These are phyloP conservation scores for Botrytis byssoidea DNA, from an alignment of 2,329 filamentous ascomycete genomes.

Conservation along the genomic window DNA sequence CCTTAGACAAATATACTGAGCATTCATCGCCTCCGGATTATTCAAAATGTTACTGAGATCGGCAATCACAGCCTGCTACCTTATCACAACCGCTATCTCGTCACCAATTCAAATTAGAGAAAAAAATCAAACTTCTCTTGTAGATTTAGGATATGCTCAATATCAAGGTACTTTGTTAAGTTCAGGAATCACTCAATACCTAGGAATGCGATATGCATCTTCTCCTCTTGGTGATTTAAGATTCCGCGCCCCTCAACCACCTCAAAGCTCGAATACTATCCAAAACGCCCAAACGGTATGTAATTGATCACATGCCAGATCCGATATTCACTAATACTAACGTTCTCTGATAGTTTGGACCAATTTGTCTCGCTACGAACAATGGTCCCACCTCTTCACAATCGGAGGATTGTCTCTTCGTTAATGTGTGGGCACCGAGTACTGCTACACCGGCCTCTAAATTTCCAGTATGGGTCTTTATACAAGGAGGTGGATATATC, in stretches of 20 bases:
- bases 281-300: constrained; percentile 14
- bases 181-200: constrained; percentile 65
- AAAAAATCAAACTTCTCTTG: not conserved
- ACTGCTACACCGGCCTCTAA: constrained; percentile 44
- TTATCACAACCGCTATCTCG: not conserved
- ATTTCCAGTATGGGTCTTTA: constrained; percentile 55
- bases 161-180: constrained; percentile 56
- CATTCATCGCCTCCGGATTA: too few species aligned
- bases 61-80: not conserved
- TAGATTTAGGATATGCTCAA: constrained; percentile 63
- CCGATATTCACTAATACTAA: not conserved
- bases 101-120: not conserved
- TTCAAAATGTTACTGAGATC: not conserved
- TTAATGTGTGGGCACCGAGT: constrained; percentile 47
- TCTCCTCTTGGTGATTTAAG: constrained; percentile 62
- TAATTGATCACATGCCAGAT: not conserved
- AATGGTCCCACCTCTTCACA: constrained; percentile 3
- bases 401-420: constrained; percentile 45
- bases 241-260: constrained; percentile 49
- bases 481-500: constrained; percentile 50
- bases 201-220: constrained; percentile 71
- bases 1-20: not conserved
- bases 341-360: constrained; percentile 11
- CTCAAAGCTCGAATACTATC: not conserved
- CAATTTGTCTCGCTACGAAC: constrained; percentile 21